A percentile compares a stretch with the other conserved stretches of the same genome.
Evolutionary conservation across 1,284 basidiomycete species (phyloP).

Genomic region (Cryptococcus sp.): DNA sequence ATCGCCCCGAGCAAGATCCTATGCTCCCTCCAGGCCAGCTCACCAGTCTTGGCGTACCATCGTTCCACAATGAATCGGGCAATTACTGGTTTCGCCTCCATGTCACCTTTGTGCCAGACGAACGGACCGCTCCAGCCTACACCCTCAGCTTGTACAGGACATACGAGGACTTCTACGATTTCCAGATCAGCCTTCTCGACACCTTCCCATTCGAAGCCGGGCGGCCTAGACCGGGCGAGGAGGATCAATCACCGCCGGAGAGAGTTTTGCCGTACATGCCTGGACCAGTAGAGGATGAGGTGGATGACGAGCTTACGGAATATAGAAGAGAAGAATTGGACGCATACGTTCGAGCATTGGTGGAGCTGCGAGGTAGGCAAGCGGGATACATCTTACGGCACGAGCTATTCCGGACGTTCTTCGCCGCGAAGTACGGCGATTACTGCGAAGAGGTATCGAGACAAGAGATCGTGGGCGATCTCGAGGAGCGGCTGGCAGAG

Average conservation of each 20-base stretch:
- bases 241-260: slow-evolving; percentile 50
- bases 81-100: slow-evolving; percentile 98
- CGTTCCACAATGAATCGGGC: slow-evolving; percentile 93
- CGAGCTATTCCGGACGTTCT: slow-evolving; percentile 77
- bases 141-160: slow-evolving; percentile 89
- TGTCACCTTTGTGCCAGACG: slow-evolving; percentile 81
- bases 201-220: slow-evolving; percentile 88
- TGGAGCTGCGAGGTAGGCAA: slow-evolving; percentile 65
- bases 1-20: slow-evolving; percentile 41
- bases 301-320: slow-evolving; percentile 83
- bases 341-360: slow-evolving; percentile 80
- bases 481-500: slow-evolving; percentile 56
- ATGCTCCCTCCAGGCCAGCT: slow-evolving; percentile 77
- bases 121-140: slow-evolving; percentile 64
- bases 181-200: slow-evolving; percentile 85
- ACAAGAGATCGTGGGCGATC: slow-evolving; percentile 62
- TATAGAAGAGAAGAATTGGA: slow-evolving; percentile 81
- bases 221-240: slow-evolving; percentile 55
- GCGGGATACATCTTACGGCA: slow-evolving; percentile 81
- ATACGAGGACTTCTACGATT: slow-evolving; percentile 98
- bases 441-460: slow-evolving; percentile 70
- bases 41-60: slow-evolving; percentile 84
- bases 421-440: slow-evolving; percentile 85
- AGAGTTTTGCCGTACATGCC: slow-evolving; percentile 95
- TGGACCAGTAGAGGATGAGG: slow-evolving; percentile 74